Base-by-base conservation (phyloP, 192 early-diverging fungal genomes). In the Dissophora globulifera region DNA sequence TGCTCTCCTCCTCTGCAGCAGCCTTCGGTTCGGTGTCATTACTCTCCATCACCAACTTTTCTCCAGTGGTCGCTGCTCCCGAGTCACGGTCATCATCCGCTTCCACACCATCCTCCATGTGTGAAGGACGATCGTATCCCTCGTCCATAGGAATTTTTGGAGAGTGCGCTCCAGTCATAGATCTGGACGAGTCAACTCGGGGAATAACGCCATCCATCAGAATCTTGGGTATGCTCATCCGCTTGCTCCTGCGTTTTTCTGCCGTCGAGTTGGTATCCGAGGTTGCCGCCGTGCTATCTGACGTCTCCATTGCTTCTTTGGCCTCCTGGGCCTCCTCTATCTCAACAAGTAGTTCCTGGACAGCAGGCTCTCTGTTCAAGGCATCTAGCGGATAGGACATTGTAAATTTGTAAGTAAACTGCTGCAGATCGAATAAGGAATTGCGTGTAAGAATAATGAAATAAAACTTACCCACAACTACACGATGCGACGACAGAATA, bases 391-490 rank as follows among this genome's bases (percentile, higher is more conserved):
- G 23, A 27, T 4, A 17, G 26, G n/a, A n/a, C n/a, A 38, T 38
- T n/a, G n/a, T n/a, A 38, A 13, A 38, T 6, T 13, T 38, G 35
- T 38, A 13, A 38, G 35, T 38, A 6, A 38, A 38, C 6, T 38
- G 13, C 35, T 38, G 13, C 6, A 38, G 7, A 38, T 38, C 13
- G n/a, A n/a, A n/a, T n/a, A n/a, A n/a, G n/a, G n/a, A n/a, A n/a
- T n/a, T n/a, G n/a, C n/a, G n/a, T n/a, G n/a, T n/a, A n/a, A n/a
- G n/a, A n/a, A n/a, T n/a, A n/a, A n/a, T n/a, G n/a, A n/a, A n/a
- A n/a, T 38, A 13, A 38, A 22, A 49, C 66, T 40, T 78, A 84
- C 80, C 78, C 9, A 83, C 80, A 31, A 85, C 79, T 2, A 83
- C 69, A 4, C 78, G 63, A 22, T 85, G 79, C 0, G 76, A 80